These are phyloP conservation scores for Eucalyptus sideroxylon DNA, from an alignment of 345 rosid genomes.

Conservation along the genomic window DNA sequence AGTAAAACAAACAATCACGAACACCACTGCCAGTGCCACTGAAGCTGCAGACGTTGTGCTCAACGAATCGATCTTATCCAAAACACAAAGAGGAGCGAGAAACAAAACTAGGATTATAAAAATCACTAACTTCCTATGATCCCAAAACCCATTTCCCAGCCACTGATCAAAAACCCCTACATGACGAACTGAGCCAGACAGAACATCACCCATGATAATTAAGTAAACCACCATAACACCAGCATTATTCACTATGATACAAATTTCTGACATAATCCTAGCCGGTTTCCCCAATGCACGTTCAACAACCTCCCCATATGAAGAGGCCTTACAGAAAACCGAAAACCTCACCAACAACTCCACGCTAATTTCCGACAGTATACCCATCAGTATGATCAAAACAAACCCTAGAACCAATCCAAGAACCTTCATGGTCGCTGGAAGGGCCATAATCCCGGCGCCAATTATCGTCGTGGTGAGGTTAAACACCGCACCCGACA, in stretches of 20 bases:
- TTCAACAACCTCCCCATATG: slow-evolving; percentile 85
- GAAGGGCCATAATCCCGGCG: slow-evolving; percentile 98
- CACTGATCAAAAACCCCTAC: slow-evolving; percentile 90
- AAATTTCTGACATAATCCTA: slow-evolving; percentile 73
- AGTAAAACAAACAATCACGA: slow-evolving; percentile 63
- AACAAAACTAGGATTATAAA: slow-evolving; percentile 56
- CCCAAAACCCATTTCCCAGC: slow-evolving; percentile 93
- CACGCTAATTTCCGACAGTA: slow-evolving; percentile 80
- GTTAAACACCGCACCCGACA: slow-evolving; percentile 83
- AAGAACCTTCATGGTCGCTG: slow-evolving; percentile 92
- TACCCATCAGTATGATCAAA: slow-evolving; percentile 64
- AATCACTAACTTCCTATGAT: slow-evolving; percentile 71
- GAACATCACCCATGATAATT: slow-evolving; percentile 89
- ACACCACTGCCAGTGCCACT: slow-evolving; percentile 81
- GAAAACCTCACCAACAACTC: slow-evolving; percentile 70
- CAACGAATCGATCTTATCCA: slow-evolving; percentile 85
- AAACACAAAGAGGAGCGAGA: slow-evolving; percentile 75
- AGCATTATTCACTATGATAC: slow-evolving; percentile 84
- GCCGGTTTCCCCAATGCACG: slow-evolving; percentile 78
- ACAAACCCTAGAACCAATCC: slow-evolving; percentile 60
- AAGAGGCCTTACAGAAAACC: slow-evolving; percentile 51
- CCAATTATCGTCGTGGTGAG: slow-evolving; percentile 86
- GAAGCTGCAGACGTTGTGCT: slow-evolving; percentile 89
- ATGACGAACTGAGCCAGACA: slow-evolving; percentile 72
- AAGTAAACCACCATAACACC: slow-evolving; percentile 91